Evolutionary conservation across 257 asterid genomes (phyloP).

Genomic region (Nicotiana sylvestris): DNA sequence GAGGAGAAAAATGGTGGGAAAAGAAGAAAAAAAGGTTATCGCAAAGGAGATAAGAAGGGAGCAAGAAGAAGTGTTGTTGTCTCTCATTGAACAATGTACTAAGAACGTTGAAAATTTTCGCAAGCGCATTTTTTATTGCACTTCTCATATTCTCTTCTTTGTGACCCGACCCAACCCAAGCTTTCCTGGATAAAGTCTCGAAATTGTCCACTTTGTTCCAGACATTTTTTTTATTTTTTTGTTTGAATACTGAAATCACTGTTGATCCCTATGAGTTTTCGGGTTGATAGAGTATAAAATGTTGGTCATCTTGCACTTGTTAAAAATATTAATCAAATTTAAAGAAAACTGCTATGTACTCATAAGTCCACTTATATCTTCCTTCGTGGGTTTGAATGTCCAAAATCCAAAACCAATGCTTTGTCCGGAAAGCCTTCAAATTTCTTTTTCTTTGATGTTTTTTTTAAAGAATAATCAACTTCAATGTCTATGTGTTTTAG

Average conservation of each 20-base stretch:
- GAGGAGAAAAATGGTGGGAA: neutral
- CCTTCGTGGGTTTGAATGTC: neutral
- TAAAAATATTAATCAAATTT: no score
- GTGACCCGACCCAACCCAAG: neutral
- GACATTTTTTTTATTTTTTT: neutral
- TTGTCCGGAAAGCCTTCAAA: neutral
- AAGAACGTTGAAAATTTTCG: conserved; percentile 14
- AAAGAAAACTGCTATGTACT: no score
- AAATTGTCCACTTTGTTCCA: no score
- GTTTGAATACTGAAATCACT: neutral
- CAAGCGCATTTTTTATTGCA: conserved; percentile 4
- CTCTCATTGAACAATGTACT: conserved; percentile 15
- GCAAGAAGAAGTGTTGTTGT: conserved; percentile 14
- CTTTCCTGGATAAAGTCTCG: neutral
- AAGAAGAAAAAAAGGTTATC: conserved; percentile 9
- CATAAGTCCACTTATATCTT: no score
- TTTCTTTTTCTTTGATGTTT: neutral
- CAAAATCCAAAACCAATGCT: neutral
- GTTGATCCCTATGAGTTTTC: neutral
- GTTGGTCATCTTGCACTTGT: no score
- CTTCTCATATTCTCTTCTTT: neutral
- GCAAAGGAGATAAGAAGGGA: conserved; percentile 20
- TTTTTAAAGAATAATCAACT: neutral
- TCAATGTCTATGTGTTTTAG: neutral
- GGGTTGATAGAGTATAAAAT: no score